Evolutionary conservation across 306 rosid species (phyloP), one percentile per base, ranked within the genome.

Genomic region (Cyamopsis tetragonoloba): DNA sequence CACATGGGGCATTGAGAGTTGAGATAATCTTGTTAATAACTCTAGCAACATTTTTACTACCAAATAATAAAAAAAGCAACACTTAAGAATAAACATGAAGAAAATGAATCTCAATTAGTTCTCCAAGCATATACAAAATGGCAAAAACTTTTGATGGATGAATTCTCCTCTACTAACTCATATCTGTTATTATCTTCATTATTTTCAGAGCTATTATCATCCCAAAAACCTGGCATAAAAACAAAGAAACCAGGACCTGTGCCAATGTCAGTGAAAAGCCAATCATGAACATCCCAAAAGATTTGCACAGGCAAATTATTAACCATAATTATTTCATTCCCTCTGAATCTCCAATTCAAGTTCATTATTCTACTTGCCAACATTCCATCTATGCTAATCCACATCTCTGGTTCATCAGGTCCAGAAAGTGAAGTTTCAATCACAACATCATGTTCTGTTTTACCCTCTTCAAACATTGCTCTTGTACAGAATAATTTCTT

Each of bases 241-340:
- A 86, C 77, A 62, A 89, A 86, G 60, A 86, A 66, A 0, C 87
- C 92, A 55, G 82, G 85, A 7, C 87, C 76, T 9, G 75, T 42
- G 22, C 84, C 80, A 46, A 65, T 46, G 1, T 66, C 63, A 50
- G 47, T 68, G 57, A 84, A 87, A 35, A 89, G 44, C 96, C 92
- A 84, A 73, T 86, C 87, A 82, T 89, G 88, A 37, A 86, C 88
- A 39, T 89, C 96, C 96, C 92, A 89, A 26, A 84, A 69, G 4
- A 86, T 79, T 35, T 89, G 80, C 20, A 89, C 75, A 0, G 84
- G 85, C 9, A 72, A 53, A 67, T 72, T 77, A 53, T 89, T 72
- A 66, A 84, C 75, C 74, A 75, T 77, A 39, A 77, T 72, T 2
- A 80, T 51, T 66, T 86, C 87, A 42, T 89, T 89, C 60, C 96